Base-by-base conservation (phyloP, 2,329 filamentous ascomycete species). In the Fusarium luffae region DNA sequence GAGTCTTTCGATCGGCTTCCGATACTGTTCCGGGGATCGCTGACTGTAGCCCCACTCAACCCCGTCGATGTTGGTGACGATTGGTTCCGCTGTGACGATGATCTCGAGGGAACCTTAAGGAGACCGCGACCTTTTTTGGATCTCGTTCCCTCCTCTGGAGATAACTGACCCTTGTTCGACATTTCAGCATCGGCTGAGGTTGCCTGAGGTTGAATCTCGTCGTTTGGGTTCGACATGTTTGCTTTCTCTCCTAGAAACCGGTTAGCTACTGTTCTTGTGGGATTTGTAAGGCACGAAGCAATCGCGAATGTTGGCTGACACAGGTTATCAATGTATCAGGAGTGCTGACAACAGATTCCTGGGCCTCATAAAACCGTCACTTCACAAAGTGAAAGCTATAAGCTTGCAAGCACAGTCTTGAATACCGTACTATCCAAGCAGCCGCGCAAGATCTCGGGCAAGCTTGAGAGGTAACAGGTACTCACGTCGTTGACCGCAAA, bases 1-100 rank as follows among this genome's bases (percentile, higher is more conserved):
- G 88, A 90, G 72, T 88, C 88, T 79, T 88, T 91, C 50, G 90
- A 92, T 71, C 85, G 85, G 63, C 86, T 85, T 71, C 87, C 86
- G 73, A 89, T 88, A 77, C 88, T 91, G 74, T 88, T 89, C 77
- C 85, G 82, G 59, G 85, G 82, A 71, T 90, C 87, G 78, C 82
- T 85, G 59, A 84, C 85, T 54, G 88, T 89, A 48, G 83, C 85
- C 74, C 88, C 88, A 78, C 86, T 89, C 67, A 90, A 79, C 51
- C 85, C 88, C 43, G 88, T 88, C 46, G 86, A 83, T 59, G 87
- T 87, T 58, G 87, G 84, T 46, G 87, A 89, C 66, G 86, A 82
- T 77, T 90, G 86, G 75, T 86, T 83, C 77, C 85, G 86, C 65
- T 80, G 87, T 34, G 88, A 90, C 44, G 88, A 90, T 48, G 88